Base-by-base conservation (phyloP, 208 protist species). In the Vickermania ingenoplastis region DNA sequence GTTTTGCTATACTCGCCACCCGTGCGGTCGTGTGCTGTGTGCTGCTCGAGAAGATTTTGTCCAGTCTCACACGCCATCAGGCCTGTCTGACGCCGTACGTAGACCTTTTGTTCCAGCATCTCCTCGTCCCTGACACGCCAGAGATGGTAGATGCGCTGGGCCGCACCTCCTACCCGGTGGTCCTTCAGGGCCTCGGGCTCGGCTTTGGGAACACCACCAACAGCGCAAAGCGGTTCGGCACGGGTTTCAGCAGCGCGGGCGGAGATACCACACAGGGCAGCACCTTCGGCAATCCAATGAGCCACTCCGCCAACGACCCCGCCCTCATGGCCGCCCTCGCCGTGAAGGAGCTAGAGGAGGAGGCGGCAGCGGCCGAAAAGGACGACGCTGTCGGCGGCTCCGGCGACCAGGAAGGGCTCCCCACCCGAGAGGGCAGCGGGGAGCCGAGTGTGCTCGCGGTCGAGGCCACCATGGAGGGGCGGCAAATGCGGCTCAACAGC, bases 51-150 rank as follows among this genome's bases (percentile, higher is more conserved):
- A 59, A 73, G 41, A 63, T 82, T 25, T 52, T 81, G 25, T 56
- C 68, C 1, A 50, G 59, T 11, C 68, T 91, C 1, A 77, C 87
- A 0, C 78, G 83, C 0, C 77, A 91, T 55, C 73, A 90, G 41
- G 48, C 56, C 21, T 70, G 73, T 29, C 57, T 94, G 5, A 26
- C 51, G 36, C 81, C 79, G 13, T 88, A 75, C 53, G 61, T 87
- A 21, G 64, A 70, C 4, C 69, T 89, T 60, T 54, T 94, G 22
- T 58, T 94, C n/a, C 70, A 75, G 14, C 73, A 70, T 23, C 63
- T 86, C 22, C 89, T 83, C 59, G 81, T 94, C 5, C 70, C 81
- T 1, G 73, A 89, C 59, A 80, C 72, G 1, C 51, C 59, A 4
- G 59, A 65, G 14, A 65, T 79, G 55, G 71, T 72, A 2, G 59